These are phyloP conservation scores for Rubus parviflorus DNA, from an alignment of 306 rosid species.

Conservation along the genomic window DNA sequence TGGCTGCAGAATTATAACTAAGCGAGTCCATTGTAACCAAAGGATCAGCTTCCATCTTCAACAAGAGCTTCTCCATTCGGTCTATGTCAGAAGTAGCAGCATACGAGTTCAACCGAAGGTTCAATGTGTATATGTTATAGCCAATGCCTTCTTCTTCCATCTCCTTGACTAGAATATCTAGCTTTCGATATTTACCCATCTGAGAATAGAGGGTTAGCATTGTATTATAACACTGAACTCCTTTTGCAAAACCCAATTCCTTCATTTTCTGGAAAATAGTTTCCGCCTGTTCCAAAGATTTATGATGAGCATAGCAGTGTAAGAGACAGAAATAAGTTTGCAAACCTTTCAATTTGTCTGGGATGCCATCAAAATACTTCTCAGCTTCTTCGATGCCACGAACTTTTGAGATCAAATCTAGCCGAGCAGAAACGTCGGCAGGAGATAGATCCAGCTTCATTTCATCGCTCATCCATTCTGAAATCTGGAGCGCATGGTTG, in stretches of 20 bases:
- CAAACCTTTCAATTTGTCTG: constrained; percentile 33
- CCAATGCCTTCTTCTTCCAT: constrained; percentile 11
- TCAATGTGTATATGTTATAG: neutral
- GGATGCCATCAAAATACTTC: constrained; percentile 44
- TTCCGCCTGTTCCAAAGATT: constrained; percentile 57
- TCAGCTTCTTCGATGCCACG: constrained; percentile 62
- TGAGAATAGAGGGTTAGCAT: constrained; percentile 62
- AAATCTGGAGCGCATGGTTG: constrained; percentile 73
- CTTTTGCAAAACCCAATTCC: constrained; percentile 25
- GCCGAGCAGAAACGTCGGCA: neutral
- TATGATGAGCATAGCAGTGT: constrained; percentile 52
- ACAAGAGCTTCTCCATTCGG: too few species aligned
- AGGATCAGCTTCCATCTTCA: too few species aligned
- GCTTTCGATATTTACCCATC: constrained; percentile 47
- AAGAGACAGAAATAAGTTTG: constrained; percentile 56
- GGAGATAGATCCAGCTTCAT: neutral
- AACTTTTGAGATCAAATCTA: constrained; percentile 55
- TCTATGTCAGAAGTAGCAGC: too few species aligned
- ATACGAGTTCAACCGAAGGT: too few species aligned
- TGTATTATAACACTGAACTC: constrained; percentile 40
- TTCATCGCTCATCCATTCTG: neutral
- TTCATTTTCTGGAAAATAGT: constrained; percentile 51
- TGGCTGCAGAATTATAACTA: too few species aligned
- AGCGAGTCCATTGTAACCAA: too few species aligned
- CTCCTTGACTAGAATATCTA: constrained; percentile 31